These are phyloP conservation scores for Takashimella koratensis DNA, from an alignment of 1,284 basidiomycete genomes.

Conservation along the genomic window DNA sequence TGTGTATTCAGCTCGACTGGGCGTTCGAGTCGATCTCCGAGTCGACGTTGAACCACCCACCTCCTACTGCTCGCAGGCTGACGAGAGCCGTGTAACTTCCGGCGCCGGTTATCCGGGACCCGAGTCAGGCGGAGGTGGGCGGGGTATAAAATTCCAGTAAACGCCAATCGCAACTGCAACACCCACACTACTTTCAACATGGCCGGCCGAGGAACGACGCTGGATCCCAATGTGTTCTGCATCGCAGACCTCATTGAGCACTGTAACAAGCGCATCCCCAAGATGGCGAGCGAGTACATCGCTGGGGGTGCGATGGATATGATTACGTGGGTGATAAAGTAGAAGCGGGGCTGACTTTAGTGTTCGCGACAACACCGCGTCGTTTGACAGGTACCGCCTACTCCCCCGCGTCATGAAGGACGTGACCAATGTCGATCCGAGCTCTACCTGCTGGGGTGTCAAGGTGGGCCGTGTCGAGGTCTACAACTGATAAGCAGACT, in stretches of 20 bases:
- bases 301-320: conserved; percentile 29
- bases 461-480: conserved; percentile 8
- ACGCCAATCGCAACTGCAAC: too few relatives aligned
- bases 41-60: too few relatives aligned
- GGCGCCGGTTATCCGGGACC: too few relatives aligned
- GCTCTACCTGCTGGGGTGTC: conserved; percentile 19
- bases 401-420: conserved; percentile 31
- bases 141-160: too few relatives aligned
- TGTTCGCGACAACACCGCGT: conserved; percentile 23
- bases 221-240: conserved; percentile 6
- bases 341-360: background rate
- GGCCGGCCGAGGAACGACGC: background rate
- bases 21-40: too few relatives aligned
- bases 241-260: conserved; percentile 21
- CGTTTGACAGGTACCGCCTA: conserved; percentile 29
- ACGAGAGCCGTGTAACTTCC: too few relatives aligned
- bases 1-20: too few relatives aligned
- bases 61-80: too few relatives aligned
- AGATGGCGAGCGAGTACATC: conserved; percentile 18
- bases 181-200: too few relatives aligned
- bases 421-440: conserved; percentile 24
- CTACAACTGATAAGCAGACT: background rate
- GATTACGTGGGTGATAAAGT: conserved; percentile 11
- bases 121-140: too few relatives aligned
- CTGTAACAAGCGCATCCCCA: conserved; percentile 12